phyloP scores from a whole-genome alignment of 2,329 filamentous ascomycete species.

The Nigrograna mackinnonii region DNA sequence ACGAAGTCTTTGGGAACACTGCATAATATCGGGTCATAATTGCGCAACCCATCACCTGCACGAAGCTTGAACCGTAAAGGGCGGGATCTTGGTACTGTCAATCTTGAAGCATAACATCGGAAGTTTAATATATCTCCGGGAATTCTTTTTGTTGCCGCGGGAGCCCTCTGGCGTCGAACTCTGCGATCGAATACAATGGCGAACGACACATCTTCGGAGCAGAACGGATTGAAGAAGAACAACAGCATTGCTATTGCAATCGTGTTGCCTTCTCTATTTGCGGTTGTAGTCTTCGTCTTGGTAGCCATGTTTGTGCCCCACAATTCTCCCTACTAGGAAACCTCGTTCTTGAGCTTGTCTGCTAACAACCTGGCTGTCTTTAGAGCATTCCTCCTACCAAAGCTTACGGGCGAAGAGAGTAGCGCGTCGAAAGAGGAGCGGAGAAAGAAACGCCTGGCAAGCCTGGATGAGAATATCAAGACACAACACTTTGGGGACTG shows the following conservation, averaged over 20 bases:
- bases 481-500: constrained; percentile 37
- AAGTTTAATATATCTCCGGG: no score
- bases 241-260: constrained; percentile 30
- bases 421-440: constrained; percentile 21
- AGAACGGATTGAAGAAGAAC: constrained; percentile 4
- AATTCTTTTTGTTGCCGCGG: no score
- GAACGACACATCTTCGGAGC: constrained; percentile 6
- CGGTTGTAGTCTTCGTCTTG: constrained; percentile 28
- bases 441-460: constrained; percentile 29
- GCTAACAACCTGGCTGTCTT: background rate
- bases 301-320: constrained; percentile 34
- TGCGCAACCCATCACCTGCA: no score
- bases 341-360: no score
- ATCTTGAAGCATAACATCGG: no score
- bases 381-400: constrained; percentile 27
- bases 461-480: constrained; percentile 34
- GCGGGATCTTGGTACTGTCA: no score
- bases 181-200: no score
- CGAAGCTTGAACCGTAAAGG: no score
- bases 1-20: no score
- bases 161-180: no score
- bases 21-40: no score
- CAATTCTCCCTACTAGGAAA: no score
- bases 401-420: constrained; percentile 11
- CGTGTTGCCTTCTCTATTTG: constrained; percentile 33